These are phyloP conservation scores for Paraphaeosphaeria sporulosa DNA, from an alignment of 2,329 filamentous ascomycete genomes.

Conservation along the genomic window DNA sequence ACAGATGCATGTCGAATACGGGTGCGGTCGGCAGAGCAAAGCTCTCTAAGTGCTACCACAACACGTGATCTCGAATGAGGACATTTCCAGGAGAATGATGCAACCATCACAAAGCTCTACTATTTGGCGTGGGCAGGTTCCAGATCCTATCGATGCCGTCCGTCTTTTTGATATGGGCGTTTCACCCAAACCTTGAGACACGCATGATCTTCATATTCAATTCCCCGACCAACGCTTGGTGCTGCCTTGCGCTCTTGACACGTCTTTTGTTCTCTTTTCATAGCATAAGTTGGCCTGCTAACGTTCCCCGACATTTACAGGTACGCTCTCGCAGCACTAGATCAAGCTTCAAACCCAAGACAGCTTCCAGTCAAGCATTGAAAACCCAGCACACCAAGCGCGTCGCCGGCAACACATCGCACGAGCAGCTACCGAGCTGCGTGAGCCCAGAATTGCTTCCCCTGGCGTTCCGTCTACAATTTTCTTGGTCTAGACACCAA, in stretches of 20 bases:
- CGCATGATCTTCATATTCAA: not conserved
- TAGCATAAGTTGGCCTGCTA: not conserved
- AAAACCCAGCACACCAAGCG: constrained; percentile 1
- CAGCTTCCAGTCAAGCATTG: constrained; percentile 9
- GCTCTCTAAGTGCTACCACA: not conserved
- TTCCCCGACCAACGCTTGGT: not conserved
- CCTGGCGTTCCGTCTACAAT: not conserved
- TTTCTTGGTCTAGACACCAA: not conserved
- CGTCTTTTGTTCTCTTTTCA: not conserved
- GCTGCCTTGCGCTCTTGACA: not conserved
- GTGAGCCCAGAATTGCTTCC: not conserved
- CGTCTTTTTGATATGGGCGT: not conserved
- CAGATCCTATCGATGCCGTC: not conserved
- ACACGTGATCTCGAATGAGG: constrained; percentile 1
- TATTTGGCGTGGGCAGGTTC: constrained; percentile 3
- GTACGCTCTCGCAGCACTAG: not conserved
- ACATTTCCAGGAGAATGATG: constrained; percentile 12
- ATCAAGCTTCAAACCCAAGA: constrained; percentile 15
- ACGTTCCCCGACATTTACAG: not conserved
- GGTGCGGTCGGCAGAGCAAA: not conserved
- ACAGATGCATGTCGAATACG: not conserved
- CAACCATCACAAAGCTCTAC: constrained; percentile 15
- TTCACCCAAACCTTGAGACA: not conserved
- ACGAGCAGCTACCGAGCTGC: not conserved
- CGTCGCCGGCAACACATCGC: not conserved